Base-by-base conservation (phyloP, 1,139 yeast species). In the Lodderomyces elongisporus region DNA sequence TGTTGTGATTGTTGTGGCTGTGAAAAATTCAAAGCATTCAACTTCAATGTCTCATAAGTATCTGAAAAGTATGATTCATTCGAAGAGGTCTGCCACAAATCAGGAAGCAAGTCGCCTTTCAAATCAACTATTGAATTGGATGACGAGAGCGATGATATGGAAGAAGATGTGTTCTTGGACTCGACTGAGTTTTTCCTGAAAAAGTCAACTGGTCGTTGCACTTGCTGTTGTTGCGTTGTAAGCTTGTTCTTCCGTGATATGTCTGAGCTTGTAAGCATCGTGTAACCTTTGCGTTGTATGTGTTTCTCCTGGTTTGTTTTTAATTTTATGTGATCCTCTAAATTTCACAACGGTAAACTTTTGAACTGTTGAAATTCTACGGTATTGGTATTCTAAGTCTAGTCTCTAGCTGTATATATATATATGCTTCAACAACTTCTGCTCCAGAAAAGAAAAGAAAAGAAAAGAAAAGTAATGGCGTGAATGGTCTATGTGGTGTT, bases 91-190 rank as follows among this genome's bases (percentile, higher is more conserved):
- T 52, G 60, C 68, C 68, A 62, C 38, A 62, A 54, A 31, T 60
- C 67, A 7, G 64, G 58, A 43, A 61, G 54, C 37, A 61, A 54
- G 33, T 57, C 66, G 12, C 49, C 50, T 16, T 48, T 49, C 26
- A 52, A 44, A 32, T 51, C 56, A 5, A 53, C 47, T 5, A 52
- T 45, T 9, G 59, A 50, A 7, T 52, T 45, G 5, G 56, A 42
- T 23, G 54, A 43, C 14, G 58, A 55, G 3, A 51, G 35, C n/a
- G 48, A 38, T 27, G 52, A 41, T 3, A 49, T 45, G 5, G 52
- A 40, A 4, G 58, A 35, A 9, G 33, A 21, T 13, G 33, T 14
- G 5, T 13, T 6, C 13, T 14, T 25, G n/a, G 30, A 27, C n/a
- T 27, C 30, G 5, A 14, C 16, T 17, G 26, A 24, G 26, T 26